phyloP scores from a whole-genome alignment of 768 basidiomycete genomes.

The Hemileccinum impolitum region DNA sequence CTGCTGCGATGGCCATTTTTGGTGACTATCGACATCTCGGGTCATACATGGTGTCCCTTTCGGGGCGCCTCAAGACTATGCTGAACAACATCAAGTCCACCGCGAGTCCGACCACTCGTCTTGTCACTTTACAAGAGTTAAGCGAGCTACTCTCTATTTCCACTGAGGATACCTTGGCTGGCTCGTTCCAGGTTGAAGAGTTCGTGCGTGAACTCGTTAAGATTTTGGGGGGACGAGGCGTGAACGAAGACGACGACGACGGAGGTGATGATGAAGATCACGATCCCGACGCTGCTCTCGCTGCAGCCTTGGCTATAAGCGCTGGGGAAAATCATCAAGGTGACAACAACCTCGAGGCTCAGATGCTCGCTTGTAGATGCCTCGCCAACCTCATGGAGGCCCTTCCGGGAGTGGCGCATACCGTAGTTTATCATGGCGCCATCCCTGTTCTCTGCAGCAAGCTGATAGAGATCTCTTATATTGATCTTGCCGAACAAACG shows the following conservation, averaged over 20 bases:
- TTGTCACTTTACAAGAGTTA: conserved; percentile 89
- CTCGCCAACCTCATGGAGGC: conserved; percentile 98
- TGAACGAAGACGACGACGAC: conserved; percentile 68
- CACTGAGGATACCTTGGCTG: conserved; percentile 94
- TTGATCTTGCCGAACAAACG: conserved; percentile 97
- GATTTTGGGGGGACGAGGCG: conserved; percentile 80
- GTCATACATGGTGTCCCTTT: conserved; percentile 89
- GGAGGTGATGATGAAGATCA: conserved; percentile 62
- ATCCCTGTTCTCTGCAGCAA: conserved; percentile 98
- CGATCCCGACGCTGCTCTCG: conserved; percentile 85
- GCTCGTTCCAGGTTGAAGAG: conserved; percentile 91
- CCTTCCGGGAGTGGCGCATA: conserved; percentile 96
- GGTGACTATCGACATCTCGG: conserved; percentile 87
- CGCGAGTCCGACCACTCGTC: conserved; percentile 80
- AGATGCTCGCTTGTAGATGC: conserved; percentile 94
- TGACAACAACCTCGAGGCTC: conserved; percentile 88
- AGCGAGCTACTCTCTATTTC: conserved; percentile 94
- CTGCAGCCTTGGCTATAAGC: conserved; percentile 84
- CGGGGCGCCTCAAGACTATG: conserved; percentile 85
- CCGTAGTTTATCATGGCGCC: conserved; percentile 96
- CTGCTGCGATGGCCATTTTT: conserved; percentile 74
- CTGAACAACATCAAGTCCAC: conserved; percentile 83
- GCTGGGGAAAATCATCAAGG: conserved; percentile 65
- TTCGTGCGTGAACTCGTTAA: conserved; percentile 91
- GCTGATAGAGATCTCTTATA: conserved; percentile 93